Evolutionary conservation across 192 early-diverging fungal species (phyloP), one percentile per base, ranked within the genome.

Genomic region (Coemansia sp.): DNA sequence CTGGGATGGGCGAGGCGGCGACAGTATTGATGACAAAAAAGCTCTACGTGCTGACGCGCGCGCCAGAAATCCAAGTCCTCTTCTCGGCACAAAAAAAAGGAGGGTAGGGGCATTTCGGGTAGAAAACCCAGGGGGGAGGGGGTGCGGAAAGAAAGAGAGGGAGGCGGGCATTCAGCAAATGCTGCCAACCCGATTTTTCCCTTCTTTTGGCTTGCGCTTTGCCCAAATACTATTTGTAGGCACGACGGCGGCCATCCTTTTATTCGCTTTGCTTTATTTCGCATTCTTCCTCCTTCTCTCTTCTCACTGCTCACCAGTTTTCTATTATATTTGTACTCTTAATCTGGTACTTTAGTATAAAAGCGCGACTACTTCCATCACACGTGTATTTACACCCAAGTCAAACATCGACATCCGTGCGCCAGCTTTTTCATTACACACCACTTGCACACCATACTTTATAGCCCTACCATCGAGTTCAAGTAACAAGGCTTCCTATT

Each of bases 201-300:
- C 12, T 49, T 11, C 47, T 49, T n/a, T 13, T 11, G 12, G 47
- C 25, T 49, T 49, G 24, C 47, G 47, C 47, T 49, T 49, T 49
- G 47, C 47, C 47, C 24, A 49, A 49, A 49, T 38, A 38, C 51
- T 55, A 55, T 55, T 55, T 55, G 39, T 55, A 55, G 53, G 25
- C 40, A 55, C 11, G 51, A 19, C 17, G 30, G 18, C 33, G 51
- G 51, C 51, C 37, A 34, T 49, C 33, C 9, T n/a, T 53, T 39
- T 34, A 37, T 53, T 39, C 37, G 30, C 33, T 34, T 39, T 10
- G 51, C 37, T 55, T 30, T 23, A 15, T 55, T 42, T 42, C 53
- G n/a, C 15, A 44, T 15, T 40, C 53, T 42, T 42, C 25, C 39
- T 55, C 39, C 48, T 34, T 53, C 25, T 42, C 39, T 7, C 21